Evolutionary conservation across 2,329 filamentous ascomycete species (phyloP), one percentile per base, ranked within the genome.

Genomic region (Didymella lethalis): DNA sequence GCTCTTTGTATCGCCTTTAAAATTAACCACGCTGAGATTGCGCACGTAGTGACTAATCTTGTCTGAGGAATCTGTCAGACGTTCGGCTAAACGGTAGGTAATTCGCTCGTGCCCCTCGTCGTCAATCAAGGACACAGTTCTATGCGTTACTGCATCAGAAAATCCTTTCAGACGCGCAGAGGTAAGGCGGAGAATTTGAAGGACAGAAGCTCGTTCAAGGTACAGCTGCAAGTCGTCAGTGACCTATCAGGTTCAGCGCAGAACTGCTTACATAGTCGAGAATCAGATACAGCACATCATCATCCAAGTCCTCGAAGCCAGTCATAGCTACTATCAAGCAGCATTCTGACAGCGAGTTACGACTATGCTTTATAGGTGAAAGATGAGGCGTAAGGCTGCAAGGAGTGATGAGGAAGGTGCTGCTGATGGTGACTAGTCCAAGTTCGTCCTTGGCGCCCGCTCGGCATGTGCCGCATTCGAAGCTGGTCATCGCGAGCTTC

Each of bases 401-500:
- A 18, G n/a, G 25, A 50, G 38, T 53, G 64, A 64, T 53, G 64
- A 61, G 53, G 46, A 62, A 44, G 57, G 45, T 26, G 56, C 28
- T n/a, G 31, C 11, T 20, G 51, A 64, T 64, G 63, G 4, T 60
- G 40, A 57, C 67, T 63, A 72, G 10, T 20, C 18, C 26, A 0
- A 8, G 52, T 59, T 34, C 11, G 56, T 51, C 41, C 50, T 59
- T 66, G 61, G 62, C 36, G 38, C 32, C 48, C 40, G 53, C 23
- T 8, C 53, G 53, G 53, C 58, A 57, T 62, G 40, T 54, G 50
- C 52, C 59, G 62, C 53, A 48, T 58, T 64, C 59, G 63, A 71
- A 73, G 69, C 72, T 67, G 69, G 71, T 67, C 69, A 71, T 68
- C 49, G 65, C 66, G 57, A 69, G 63, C 60, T 64, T 54, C 62